A percentile compares a stretch with the other conserved stretches of the same genome.
Conservation (phyloP, 768 basidiomycete species). For the Lactarius vividus region DNA sequence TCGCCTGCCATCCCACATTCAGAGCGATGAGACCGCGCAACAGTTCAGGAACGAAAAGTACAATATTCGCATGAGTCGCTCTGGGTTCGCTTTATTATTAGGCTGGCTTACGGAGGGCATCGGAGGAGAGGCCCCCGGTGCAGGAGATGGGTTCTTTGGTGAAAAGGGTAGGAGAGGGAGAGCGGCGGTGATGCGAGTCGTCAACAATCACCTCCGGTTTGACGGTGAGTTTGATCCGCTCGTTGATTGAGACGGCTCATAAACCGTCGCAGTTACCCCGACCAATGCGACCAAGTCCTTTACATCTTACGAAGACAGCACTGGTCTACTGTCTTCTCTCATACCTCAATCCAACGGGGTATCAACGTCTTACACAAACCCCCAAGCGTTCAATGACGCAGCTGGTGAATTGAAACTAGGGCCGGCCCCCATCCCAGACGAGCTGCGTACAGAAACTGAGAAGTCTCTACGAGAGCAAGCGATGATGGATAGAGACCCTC, state of each 20-base stretch:
- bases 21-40: constrained; percentile 77
- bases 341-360: constrained; percentile 60
- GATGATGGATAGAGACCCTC: constrained; percentile 67
- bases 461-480: constrained; percentile 79
- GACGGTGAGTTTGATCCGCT: constrained; percentile 56
- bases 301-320: constrained; percentile 79
- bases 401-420: constrained; percentile 85
- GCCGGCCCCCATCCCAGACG: constrained; percentile 72
- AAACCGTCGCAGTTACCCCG: constrained; percentile 56
- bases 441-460: constrained; percentile 77
- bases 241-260: constrained; percentile 27
- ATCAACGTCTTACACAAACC: constrained; percentile 51
- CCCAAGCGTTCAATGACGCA: constrained; percentile 71
- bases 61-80: constrained; percentile 82
- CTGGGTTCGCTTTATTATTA: constrained; percentile 86
- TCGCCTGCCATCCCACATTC: constrained; percentile 78
- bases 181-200: constrained; percentile 87
- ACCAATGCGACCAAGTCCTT: constrained; percentile 64
- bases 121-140: constrained; percentile 80
- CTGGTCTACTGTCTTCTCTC: constrained; percentile 77
- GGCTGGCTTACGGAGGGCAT: constrained; percentile 96
- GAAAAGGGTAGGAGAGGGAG: constrained; percentile 82
- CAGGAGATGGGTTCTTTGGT: constrained; percentile 74
- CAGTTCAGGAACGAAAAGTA: constrained; percentile 91
- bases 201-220: constrained; percentile 90